A percentile compares a stretch with the other conserved stretches of the same genome.
Evolutionary conservation across 768 basidiomycete species (phyloP).

Genomic region (Polyporus arcularius): DNA sequence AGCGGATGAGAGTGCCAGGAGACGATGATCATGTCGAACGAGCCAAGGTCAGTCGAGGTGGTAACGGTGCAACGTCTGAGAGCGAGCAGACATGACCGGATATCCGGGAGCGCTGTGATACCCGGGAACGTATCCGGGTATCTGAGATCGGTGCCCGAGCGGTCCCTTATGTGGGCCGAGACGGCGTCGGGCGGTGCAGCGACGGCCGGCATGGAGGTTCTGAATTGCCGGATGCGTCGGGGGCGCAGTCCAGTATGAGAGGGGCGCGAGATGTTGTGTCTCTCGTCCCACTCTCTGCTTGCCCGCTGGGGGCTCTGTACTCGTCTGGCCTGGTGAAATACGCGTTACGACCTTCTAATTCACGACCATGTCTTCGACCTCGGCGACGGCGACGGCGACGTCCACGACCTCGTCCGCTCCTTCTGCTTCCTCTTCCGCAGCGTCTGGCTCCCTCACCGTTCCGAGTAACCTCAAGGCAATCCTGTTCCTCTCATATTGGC

Average conservation of each 20-base stretch:
- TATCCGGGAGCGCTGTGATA: no score
- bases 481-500: neutral
- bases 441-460: constrained; percentile 22
- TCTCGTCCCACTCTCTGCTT: constrained; percentile 1
- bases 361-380: constrained; percentile 15
- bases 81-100: no score
- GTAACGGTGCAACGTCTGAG: neutral
- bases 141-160: neutral
- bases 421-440: constrained; percentile 22
- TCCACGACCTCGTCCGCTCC: constrained; percentile 23
- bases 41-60: neutral
- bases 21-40: neutral
- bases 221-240: neutral
- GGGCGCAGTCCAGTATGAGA: no score
- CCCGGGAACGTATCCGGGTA: no score
- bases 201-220: neutral
- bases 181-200: neutral
- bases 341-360: constrained; percentile 11
- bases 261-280: neutral
- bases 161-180: neutral
- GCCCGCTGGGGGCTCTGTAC: constrained; percentile 11
- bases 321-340: constrained; percentile 3
- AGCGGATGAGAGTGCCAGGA: neutral
- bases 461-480: constrained; percentile 28
- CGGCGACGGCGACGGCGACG: constrained; percentile 1